These are phyloP conservation scores for Quercus bicolor DNA, from an alignment of 306 rosid species.

Conservation along the genomic window DNA sequence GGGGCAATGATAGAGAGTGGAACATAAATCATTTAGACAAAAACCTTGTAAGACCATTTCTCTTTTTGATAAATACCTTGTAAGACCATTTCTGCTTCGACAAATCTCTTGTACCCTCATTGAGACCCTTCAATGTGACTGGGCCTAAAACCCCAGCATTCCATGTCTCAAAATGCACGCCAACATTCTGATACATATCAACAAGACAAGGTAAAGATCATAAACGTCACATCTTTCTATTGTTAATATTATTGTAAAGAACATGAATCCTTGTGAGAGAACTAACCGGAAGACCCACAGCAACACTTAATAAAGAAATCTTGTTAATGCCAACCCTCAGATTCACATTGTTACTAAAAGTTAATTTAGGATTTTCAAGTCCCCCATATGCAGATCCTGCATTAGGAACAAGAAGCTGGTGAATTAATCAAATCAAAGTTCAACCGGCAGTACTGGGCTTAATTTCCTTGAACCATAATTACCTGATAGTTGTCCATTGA, in stretches of 20 bases:
- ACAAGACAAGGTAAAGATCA: slow-evolving; percentile 8
- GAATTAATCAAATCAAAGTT: slow-evolving; percentile 17
- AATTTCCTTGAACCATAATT: not conserved
- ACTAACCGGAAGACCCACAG: slow-evolving; percentile 93
- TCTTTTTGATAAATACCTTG: slow-evolving; percentile 51
- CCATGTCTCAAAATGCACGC: slow-evolving; percentile 82
- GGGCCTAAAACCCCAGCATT: slow-evolving; percentile 94
- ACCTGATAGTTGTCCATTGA: slow-evolving; percentile 90
- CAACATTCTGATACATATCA: slow-evolving; percentile 63
- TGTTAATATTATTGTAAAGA: slow-evolving; percentile 1
- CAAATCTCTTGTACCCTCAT: slow-evolving; percentile 86
- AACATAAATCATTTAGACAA: not conserved
- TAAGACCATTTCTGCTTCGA: slow-evolving; percentile 81
- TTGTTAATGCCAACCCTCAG: slow-evolving; percentile 74
- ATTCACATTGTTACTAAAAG: slow-evolving; percentile 57
- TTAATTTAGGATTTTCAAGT: slow-evolving; percentile 54
- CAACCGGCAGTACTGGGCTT: not conserved
- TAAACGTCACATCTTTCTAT: not conserved
- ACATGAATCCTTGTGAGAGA: slow-evolving; percentile 5
- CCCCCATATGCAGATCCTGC: slow-evolving; percentile 73
- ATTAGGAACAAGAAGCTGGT: slow-evolving; percentile 15
- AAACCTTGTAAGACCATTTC: slow-evolving; percentile 92
- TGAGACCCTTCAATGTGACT: slow-evolving; percentile 70
- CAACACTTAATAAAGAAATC: slow-evolving; percentile 75
- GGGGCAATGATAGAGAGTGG: not conserved